Base-by-base conservation (phyloP, 495 filamentous ascomycete species). In the Neurospora sp. region DNA sequence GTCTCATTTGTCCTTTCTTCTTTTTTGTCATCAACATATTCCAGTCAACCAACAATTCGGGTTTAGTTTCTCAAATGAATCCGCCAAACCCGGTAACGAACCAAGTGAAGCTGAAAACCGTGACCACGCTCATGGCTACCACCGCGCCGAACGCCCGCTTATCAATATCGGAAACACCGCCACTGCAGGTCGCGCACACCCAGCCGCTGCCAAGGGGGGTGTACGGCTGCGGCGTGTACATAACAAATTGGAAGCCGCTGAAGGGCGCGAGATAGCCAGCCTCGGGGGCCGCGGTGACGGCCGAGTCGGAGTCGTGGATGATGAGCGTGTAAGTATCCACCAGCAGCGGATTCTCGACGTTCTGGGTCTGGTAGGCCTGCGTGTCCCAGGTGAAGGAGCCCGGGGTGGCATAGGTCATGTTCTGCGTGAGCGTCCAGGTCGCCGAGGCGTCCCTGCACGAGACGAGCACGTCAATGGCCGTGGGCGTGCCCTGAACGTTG, bases 71-170 rank as follows among this genome's bases (percentile, higher is more conserved):
- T 75, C 45, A 77, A 61, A 90, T 85, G 69, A 90, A 78, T 71
- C 72, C 81, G 38, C 87, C 91, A 70, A 90, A 85, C 12, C 87
- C 92, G 53, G 87, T 87, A 59, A 93, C 90, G 75, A 97, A 98
- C 92, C 93, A 97, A 69, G 92, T 92, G 79, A 97, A 97, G 65
- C 93, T 93, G 38, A 92, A 74, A 14, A 97, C 83, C 8, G 94
- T 97, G 65, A 96, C 83, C 22, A 87, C 73, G 53, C 86, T 88
- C 92, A 96, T 96, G 69, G 88, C 87, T 65, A 95, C 71, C 70
- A 91, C 86, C 73, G 93, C 91, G 65, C 90, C 89, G 8, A 98
- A 75, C 3, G 90, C 90, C 72, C 89, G 86, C 47, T 83, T 82
- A 61, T 94, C 90, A 74, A 89, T 83, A 61, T 86, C 83, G 8